These are phyloP conservation scores for Fusarium solani-melongenae DNA, from an alignment of 2,329 filamentous ascomycete genomes.

Conservation along the genomic window DNA sequence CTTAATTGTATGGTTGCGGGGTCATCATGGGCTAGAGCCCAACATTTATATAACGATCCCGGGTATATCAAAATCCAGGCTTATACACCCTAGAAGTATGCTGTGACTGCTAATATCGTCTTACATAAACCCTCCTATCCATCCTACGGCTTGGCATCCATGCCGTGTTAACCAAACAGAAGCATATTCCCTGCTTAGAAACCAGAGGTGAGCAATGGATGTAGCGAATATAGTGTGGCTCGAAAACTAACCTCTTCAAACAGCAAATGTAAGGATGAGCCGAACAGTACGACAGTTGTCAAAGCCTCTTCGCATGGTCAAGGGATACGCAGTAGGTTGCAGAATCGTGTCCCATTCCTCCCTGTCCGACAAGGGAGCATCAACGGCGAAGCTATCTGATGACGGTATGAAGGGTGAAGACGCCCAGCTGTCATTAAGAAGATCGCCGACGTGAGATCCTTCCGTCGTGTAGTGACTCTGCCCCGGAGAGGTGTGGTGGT, in stretches of 20 bases:
- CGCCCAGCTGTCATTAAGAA: neutral
- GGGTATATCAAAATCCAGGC: neutral
- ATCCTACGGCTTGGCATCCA: neutral
- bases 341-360: neutral
- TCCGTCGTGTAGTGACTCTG: neutral
- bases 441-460: neutral
- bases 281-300: neutral
- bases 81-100: neutral
- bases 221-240: neutral
- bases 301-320: neutral
- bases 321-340: neutral
- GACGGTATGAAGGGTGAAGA: neutral
- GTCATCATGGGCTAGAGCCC: neutral
- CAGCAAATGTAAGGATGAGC: neutral
- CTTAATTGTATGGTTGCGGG: neutral
- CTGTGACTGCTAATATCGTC: neutral
- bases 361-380: neutral
- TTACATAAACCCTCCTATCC: neutral
- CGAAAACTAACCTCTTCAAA: neutral
- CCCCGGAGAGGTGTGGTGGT: neutral
- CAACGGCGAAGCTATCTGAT: neutral
- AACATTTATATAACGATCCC: neutral
- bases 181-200: neutral
- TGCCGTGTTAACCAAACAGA: neutral
- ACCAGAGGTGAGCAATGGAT: neutral